Conservation (phyloP, 345 rosid genomes). For the Salix arbutifolia region DNA sequence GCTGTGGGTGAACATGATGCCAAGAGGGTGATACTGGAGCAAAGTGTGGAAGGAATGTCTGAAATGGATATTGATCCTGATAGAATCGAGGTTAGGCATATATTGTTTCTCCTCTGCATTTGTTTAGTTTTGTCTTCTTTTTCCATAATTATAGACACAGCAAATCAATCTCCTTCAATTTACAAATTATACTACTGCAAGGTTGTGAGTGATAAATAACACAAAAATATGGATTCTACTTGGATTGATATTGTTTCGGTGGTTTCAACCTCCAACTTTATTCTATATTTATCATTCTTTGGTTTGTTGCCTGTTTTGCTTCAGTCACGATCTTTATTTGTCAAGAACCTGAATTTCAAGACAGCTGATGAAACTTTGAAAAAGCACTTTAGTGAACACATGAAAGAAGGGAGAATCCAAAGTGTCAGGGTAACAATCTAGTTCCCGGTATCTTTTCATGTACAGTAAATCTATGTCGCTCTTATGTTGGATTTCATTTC, state of each 20-base stretch:
- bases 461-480: constrained; percentile 15
- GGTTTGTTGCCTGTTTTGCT: constrained; percentile 24
- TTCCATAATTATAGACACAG: background rate
- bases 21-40: constrained; percentile 61
- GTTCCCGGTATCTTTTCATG: background rate
- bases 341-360: constrained; percentile 90
- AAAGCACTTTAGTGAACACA: constrained; percentile 59
- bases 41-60: constrained; percentile 52
- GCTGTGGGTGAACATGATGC: constrained; percentile 55
- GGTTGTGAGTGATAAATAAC: background rate
- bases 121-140: background rate
- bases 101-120: constrained; percentile 6
- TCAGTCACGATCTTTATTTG: constrained; percentile 80
- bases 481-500: constrained; percentile 4
- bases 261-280: background rate
- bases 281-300: constrained; percentile 6
- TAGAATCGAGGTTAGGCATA: constrained; percentile 60
- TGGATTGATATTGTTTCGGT: background rate
- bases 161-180: background rate
- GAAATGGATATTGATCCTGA: constrained; percentile 69
- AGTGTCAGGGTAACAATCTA: constrained; percentile 66
- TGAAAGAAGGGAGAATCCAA: constrained; percentile 65
- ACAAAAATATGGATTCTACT: background rate
- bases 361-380: constrained; percentile 73
- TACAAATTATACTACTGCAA: background rate